Evolutionary conservation across 768 basidiomycete species (phyloP), one percentile per base, ranked within the genome.

Genomic region (Sporobolomyces roseus): DNA sequence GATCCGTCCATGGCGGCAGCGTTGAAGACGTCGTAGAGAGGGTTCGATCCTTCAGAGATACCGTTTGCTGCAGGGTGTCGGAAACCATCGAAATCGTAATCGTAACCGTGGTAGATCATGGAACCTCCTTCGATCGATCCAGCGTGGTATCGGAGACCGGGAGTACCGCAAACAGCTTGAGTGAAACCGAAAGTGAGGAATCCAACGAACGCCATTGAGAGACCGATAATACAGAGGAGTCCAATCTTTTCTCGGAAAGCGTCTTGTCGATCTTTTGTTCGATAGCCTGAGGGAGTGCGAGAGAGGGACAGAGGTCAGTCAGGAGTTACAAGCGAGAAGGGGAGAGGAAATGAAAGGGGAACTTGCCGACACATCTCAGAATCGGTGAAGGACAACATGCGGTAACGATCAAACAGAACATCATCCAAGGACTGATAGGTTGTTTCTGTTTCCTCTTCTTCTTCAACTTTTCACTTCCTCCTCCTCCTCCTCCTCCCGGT

Each of bases 231-330:
- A 72, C 83, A 81, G 55, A 99, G 82, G 30, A 99, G 84, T 12
- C 94, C 96, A 79, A 97, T 91, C 82, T 99, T 99, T 80, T 99
- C 96, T 71, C 96, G 84, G 93, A 93, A 99, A 49, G 96, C 96
- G 55, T 92, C 86, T 78, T 96, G 93, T 73, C 88, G 89, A 72
- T 99, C 96, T 0, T 91, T 88, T 33, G 88, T 93, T 62, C 84
- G 84, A 72, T 96, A 88, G 62, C 93, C 91, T 93, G 67, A 4
- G 33, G n/a, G 4, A 21, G 25, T 43, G 23, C 59, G 49, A 61
- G 14, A 45, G 43, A 48, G 4, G 45, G n/a, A n/a, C n/a, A n/a
- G n/a, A n/a, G n/a, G 35, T 41, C 7, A 30, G 46, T 32, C 13
- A 41, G 14, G 36, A 45, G 29, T 30, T 6, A 12, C 25, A 7